Evolutionary conservation across 2,329 filamentous ascomycete species (phyloP), one percentile per base, ranked within the genome.

Genomic region (Aspergillus fijiensis): DNA sequence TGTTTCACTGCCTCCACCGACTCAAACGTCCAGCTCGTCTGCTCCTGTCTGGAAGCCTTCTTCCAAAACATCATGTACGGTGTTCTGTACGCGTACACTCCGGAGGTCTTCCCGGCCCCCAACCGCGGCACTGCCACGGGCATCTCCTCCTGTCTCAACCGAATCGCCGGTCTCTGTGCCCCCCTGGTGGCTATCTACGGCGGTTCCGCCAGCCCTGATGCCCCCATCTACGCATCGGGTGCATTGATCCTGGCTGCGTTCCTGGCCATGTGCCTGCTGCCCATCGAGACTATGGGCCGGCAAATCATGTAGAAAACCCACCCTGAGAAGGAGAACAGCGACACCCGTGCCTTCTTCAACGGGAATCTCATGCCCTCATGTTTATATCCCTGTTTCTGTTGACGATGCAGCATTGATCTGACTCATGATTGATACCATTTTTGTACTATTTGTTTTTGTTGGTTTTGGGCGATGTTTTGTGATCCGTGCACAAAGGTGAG

Each of bases 61-160:
- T 85, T 84, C 76, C 82, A 80, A 68, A 83, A 83, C 63, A 80
- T 82, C 68, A 82, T 82, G 80, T 85, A 85, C 64, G 82, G 83
- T 29, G 82, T 85, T 1, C 70, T 86, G 2, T 86, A 83, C 66
- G 82, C 83, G 0, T 85, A 85, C 71, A 86, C 84, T 0, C 84
- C 84, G 0, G 83, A 87, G 64, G 82, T 82, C 0, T 86, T 87
- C 70, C 83, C 83, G 0, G 82, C 80, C 2, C 81, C 83, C 0
- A 77, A 83, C 49, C 76, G 84, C 0, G 84, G 83, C 2, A 85
- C 83, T 0, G 85, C 82, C 5, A 82, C 80, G 1, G 82, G 83
- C 47, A 78, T 81, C 47, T 72, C 76, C 25, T 77, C 76, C 60
- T 80, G 74, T 58, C 65, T 81, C 48, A 80, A 81, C 63, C 76